These are phyloP conservation scores for Rutstroemia sp. DNA, from an alignment of 2,329 filamentous ascomycete species.

Conservation along the genomic window DNA sequence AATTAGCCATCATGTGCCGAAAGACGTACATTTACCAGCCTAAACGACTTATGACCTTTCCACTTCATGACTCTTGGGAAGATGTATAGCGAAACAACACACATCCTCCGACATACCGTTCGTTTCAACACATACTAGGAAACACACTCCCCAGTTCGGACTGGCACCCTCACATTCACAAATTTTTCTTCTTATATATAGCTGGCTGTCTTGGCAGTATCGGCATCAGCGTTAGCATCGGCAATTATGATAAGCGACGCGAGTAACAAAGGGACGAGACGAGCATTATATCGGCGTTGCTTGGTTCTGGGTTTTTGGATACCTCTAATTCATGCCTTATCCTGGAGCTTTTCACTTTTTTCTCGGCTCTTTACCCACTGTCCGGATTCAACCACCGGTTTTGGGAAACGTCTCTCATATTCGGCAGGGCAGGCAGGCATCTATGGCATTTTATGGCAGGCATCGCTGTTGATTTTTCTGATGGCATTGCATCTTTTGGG, in stretches of 20 bases:
- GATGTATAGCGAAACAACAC: conserved; percentile 3
- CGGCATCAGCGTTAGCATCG: conserved; percentile 1
- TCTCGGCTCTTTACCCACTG: neutral
- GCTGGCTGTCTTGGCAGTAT: conserved; percentile 2
- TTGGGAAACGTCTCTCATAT: conserved; percentile 6
- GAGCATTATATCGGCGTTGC: conserved; percentile 9
- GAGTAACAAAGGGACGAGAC: conserved; percentile 7
- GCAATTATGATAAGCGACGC: conserved; percentile 3
- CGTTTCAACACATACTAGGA: neutral
- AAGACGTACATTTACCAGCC: too few species aligned
- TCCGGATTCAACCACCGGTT: neutral
- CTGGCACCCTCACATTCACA: neutral
- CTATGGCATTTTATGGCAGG: conserved; percentile 6
- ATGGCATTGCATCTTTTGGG: conserved; percentile 3
- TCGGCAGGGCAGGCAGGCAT: conserved; percentile 4
- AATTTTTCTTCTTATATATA: neutral
- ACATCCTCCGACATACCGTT: neutral
- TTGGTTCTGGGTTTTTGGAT: conserved; percentile 4
- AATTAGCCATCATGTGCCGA: too few species aligned
- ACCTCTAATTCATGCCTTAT: conserved; percentile 7
- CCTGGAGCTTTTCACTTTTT: conserved; percentile 3
- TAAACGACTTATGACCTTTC: conserved; percentile 2
- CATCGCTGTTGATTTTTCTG: conserved; percentile 3
- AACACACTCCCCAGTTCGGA: neutral
- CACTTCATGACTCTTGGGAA: conserved; percentile 1